Base-by-base conservation (phyloP, 306 rosid genomes). In the Vachellia collinsii region DNA sequence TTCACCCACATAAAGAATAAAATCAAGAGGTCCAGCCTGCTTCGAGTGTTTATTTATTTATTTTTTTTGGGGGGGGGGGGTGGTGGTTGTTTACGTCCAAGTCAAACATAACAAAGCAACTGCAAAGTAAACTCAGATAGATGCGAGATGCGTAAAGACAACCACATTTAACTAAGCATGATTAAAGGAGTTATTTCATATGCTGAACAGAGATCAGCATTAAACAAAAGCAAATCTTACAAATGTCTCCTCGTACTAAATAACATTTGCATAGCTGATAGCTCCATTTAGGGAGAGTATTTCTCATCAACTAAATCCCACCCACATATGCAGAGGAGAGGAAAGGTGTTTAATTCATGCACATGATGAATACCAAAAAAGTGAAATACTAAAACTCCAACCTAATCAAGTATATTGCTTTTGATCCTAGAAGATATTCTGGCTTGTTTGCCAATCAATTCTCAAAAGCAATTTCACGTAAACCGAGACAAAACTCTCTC, bases 161-260 rank as follows among this genome's bases (percentile, higher is more conserved):
- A 61, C 43, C 54, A 58, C 38, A 42, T 37, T 70, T 19, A 61
- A 47, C 47, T 34, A 14, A 58, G 17, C 34, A 46, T 20, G 14
- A 10, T 42, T 61, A 9, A 19, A 23, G 46, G 39, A 46, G 19
- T 39, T 13, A 59, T 36, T 59, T 74, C 64, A 44, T 44, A 74
- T 34, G 36, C 64, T 6, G 53, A 76, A 64, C 61, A 67, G 43
- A 73, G 58, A 65, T 54, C 70, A 84, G 25, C 80, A 59, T 74
- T 79, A 20, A 38, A 37, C 46, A 46, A 72, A 62, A 36, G 34
- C 42, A 61, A 61, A 74, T 54, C 36, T 77, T 23, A 61, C 50
- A 76, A 63, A 53, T 17, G 62, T 63, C 65, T 10, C 11, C 12
- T 20, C 23, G 48, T n/a, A 23, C 56, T 25, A 66, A 66, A 37